Evolutionary conservation across 1,284 basidiomycete genomes (phyloP).

Genomic region (Cryptococcus jaspeensis): DNA sequence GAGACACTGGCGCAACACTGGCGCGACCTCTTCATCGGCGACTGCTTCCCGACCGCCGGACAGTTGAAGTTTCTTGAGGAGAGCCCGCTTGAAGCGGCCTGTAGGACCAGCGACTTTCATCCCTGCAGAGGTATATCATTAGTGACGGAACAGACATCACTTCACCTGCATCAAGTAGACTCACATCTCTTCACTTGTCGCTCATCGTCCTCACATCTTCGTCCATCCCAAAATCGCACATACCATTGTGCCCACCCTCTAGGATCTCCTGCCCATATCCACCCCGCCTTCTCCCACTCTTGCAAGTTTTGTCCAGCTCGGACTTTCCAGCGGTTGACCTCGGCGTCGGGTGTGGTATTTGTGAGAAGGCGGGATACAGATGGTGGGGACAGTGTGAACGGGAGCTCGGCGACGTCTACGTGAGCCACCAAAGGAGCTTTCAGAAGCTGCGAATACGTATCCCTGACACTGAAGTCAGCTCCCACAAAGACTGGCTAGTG

Average conservation of each 20-base stretch:
- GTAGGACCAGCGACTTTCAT: conserved; percentile 53
- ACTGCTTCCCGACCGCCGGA: conserved; percentile 35
- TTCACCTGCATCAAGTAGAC: conserved; percentile 17
- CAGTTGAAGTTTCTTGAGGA: conserved; percentile 50
- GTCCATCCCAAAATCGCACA: conserved; percentile 53
- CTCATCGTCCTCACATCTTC: conserved; percentile 53
- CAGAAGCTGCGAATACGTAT: conserved; percentile 37
- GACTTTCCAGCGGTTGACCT: conserved; percentile 51
- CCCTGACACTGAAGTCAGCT: conserved; percentile 18
- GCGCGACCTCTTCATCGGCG: conserved; percentile 40
- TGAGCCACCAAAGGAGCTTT: conserved; percentile 18
- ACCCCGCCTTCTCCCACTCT: conserved; percentile 55
- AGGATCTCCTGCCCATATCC: conserved; percentile 53
- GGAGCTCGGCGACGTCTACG: conserved; percentile 23
- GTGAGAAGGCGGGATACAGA: conserved; percentile 22
- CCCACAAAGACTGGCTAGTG: background rate
- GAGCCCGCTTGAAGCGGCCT: conserved; percentile 51
- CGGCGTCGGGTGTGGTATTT: conserved; percentile 37
- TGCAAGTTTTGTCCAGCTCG: conserved; percentile 52
- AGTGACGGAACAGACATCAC: background rate
- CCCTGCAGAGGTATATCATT: conserved; percentile 34
- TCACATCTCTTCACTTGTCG: conserved; percentile 53
- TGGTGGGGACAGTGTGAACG: conserved; percentile 22
- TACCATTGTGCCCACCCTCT: conserved; percentile 56
- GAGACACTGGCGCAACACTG: conserved; percentile 41